Evolutionary conservation across 2,329 filamentous ascomycete species (phyloP).

Genomic region (Trichoderma cornu-damae): DNA sequence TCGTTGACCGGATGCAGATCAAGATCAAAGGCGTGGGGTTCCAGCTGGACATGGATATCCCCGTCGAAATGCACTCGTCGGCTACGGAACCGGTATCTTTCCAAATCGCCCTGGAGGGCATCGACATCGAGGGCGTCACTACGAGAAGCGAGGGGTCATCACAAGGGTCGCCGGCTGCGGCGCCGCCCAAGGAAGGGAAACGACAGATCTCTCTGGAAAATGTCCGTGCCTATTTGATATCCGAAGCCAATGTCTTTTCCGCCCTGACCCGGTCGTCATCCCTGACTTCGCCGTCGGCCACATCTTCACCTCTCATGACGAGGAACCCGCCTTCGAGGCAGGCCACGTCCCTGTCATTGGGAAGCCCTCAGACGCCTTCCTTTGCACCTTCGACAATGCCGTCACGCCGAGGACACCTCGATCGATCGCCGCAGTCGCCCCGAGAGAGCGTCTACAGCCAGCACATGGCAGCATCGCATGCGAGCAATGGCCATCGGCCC

Average conservation of each 20-base stretch:
- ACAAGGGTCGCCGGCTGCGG: slow-evolving; percentile 34
- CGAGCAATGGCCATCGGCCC: slow-evolving; percentile 27
- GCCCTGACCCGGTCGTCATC: slow-evolving; percentile 54
- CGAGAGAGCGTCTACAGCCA: slow-evolving; percentile 7
- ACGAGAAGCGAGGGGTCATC: slow-evolving; percentile 30
- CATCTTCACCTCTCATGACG: slow-evolving; percentile 49
- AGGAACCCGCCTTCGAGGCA: slow-evolving; percentile 34
- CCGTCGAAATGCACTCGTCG: slow-evolving; percentile 43
- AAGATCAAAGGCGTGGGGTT: slow-evolving; percentile 60
- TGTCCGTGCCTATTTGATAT: slow-evolving; percentile 60
- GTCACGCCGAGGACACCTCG: background rate
- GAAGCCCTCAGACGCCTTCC: slow-evolving; percentile 24
- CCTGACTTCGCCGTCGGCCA: slow-evolving; percentile 38
- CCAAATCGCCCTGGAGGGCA: slow-evolving; percentile 58
- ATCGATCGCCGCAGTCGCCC: slow-evolving; percentile 22
- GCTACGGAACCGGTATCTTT: slow-evolving; percentile 55
- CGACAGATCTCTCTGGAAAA: slow-evolving; percentile 58
- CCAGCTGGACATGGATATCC: slow-evolving; percentile 58
- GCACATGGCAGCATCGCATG: slow-evolving; percentile 25
- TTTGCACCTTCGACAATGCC: slow-evolving; percentile 13
- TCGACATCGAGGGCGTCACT: slow-evolving; percentile 64
- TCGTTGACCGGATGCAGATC: slow-evolving; percentile 66
- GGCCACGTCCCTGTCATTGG: slow-evolving; percentile 27
- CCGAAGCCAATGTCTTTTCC: slow-evolving; percentile 62
- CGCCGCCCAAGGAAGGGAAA: slow-evolving; percentile 58